A percentile compares a stretch with the other conserved stretches of the same genome.
Conservation (phyloP, 2,329 filamentous ascomycete genomes). For the Pseudopithomyces chartarum region DNA sequence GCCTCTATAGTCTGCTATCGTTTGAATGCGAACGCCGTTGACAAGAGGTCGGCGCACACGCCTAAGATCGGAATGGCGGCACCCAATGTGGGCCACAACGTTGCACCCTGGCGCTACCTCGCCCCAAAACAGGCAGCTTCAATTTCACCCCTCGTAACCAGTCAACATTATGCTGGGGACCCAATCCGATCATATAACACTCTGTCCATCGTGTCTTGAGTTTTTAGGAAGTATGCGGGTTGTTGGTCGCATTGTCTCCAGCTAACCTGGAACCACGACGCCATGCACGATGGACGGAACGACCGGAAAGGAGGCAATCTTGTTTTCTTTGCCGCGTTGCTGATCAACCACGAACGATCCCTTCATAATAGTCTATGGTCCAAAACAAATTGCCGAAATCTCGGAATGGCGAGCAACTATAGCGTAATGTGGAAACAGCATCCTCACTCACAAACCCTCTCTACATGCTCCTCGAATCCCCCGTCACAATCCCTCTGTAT, state of each 20-base stretch:
- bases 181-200: neutral
- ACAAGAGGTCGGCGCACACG: neutral
- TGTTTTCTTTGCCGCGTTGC: too few relatives aligned
- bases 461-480: neutral
- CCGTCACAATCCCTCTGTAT: slow-evolving; percentile 5
- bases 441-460: slow-evolving; percentile 3
- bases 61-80: neutral
- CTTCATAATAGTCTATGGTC: too few relatives aligned
- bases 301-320: too few relatives aligned
- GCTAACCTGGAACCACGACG: too few relatives aligned
- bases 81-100: slow-evolving; percentile 1
- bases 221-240: neutral
- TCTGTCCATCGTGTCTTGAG: neutral
- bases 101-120: neutral
- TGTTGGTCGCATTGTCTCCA: too few relatives aligned
- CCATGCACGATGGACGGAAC: too few relatives aligned
- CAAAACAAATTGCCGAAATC: too few relatives aligned
- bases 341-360: too few relatives aligned
- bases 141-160: neutral
- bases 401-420: neutral
- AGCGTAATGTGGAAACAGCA: neutral
- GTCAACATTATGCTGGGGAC: neutral
- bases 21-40: neutral
- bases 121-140: neutral
- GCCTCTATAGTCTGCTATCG: neutral